These are phyloP conservation scores for Pestalotiopsis sp. DNA, from an alignment of 2,329 filamentous ascomycete genomes.

Conservation along the genomic window DNA sequence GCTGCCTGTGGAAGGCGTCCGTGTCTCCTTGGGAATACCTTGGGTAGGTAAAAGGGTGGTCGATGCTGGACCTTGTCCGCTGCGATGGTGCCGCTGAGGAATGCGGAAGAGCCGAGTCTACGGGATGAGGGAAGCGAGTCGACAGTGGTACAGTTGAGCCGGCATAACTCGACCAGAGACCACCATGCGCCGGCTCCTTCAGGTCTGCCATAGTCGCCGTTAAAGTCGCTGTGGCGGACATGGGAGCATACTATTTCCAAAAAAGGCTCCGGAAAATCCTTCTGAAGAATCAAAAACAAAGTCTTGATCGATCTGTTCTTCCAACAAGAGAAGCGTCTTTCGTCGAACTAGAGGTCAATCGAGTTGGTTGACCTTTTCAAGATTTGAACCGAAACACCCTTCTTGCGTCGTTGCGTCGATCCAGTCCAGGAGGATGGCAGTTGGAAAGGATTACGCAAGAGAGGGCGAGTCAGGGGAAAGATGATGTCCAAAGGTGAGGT, in stretches of 20 bases:
- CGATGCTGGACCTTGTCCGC: conserved; percentile 55
- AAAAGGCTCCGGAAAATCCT: neutral
- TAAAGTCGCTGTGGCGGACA: conserved; percentile 64
- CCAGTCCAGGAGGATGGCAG: conserved; percentile 11
- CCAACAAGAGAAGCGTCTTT: neutral
- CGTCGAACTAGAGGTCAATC: neutral
- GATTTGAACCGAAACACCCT: conserved; percentile 1
- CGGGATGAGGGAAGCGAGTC: conserved; percentile 51
- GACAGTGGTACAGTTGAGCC: conserved; percentile 56
- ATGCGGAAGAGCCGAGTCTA: conserved; percentile 53
- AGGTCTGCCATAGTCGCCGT: conserved; percentile 66
- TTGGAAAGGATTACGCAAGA: neutral
- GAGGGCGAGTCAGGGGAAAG: conserved; percentile 26
- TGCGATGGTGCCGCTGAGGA: conserved; percentile 48
- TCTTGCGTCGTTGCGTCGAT: conserved; percentile 11
- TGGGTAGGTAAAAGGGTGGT: conserved; percentile 56
- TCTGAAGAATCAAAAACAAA: no score
- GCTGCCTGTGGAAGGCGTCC: conserved; percentile 57
- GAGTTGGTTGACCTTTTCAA: neutral
- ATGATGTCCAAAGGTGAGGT: conserved; percentile 35
- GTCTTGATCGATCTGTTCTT: neutral
- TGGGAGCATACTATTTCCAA: conserved; percentile 51
- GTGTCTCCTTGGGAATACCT: conserved; percentile 59
- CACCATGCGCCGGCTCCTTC: conserved; percentile 62
- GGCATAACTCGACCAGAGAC: conserved; percentile 61